A percentile compares a stretch with the other conserved stretches of the same genome.
These are phyloP conservation scores for Austroboletus eburneus DNA, from an alignment of 768 basidiomycete genomes.

Conservation along the genomic window DNA sequence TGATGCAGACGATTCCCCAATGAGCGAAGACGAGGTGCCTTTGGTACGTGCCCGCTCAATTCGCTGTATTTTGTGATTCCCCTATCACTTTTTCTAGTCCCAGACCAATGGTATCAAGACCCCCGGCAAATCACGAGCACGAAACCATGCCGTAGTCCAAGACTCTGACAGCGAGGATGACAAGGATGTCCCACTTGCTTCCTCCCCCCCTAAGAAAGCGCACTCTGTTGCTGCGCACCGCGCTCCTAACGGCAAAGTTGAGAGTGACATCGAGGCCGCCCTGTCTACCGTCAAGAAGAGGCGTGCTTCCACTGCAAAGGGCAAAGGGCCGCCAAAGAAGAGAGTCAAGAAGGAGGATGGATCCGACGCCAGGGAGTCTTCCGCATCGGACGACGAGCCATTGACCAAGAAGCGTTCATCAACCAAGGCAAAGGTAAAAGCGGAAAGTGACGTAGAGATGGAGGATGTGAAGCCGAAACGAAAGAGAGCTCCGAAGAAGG, in stretches of 20 bases:
- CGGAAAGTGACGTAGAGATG: slow-evolving; percentile 47
- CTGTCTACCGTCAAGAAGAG: slow-evolving; percentile 43
- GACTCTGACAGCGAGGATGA: slow-evolving; percentile 59
- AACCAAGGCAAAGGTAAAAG: slow-evolving; percentile 39
- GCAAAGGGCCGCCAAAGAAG: slow-evolving; percentile 59
- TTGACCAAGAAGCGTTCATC: slow-evolving; percentile 21
- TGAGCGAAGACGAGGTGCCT: slow-evolving; percentile 72
- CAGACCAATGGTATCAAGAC: slow-evolving; percentile 50
- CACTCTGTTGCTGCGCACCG: slow-evolving; percentile 39
- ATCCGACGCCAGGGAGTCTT: slow-evolving; percentile 10
- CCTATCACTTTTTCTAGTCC: slow-evolving; percentile 39
- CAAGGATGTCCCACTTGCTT: slow-evolving; percentile 68
- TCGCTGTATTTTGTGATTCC: slow-evolving; percentile 4
- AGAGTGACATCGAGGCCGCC: slow-evolving; percentile 41
- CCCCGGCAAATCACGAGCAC: slow-evolving; percentile 24
- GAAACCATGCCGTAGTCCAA: slow-evolving; percentile 55
- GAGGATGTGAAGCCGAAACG: slow-evolving; percentile 39
- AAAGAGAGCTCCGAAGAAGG: slow-evolving; percentile 46
- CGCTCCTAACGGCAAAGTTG: slow-evolving; percentile 38
- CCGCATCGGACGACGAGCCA: slow-evolving; percentile 37
- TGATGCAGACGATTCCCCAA: slow-evolving; percentile 40
- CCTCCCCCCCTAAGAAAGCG: slow-evolving; percentile 59
- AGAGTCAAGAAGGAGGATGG: slow-evolving; percentile 55
- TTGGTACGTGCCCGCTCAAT: slow-evolving; percentile 45
- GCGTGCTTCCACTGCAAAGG: slow-evolving; percentile 41